Base-by-base conservation (phyloP, 2,329 filamentous ascomycete species). In the Pseudocercospora ulei region DNA sequence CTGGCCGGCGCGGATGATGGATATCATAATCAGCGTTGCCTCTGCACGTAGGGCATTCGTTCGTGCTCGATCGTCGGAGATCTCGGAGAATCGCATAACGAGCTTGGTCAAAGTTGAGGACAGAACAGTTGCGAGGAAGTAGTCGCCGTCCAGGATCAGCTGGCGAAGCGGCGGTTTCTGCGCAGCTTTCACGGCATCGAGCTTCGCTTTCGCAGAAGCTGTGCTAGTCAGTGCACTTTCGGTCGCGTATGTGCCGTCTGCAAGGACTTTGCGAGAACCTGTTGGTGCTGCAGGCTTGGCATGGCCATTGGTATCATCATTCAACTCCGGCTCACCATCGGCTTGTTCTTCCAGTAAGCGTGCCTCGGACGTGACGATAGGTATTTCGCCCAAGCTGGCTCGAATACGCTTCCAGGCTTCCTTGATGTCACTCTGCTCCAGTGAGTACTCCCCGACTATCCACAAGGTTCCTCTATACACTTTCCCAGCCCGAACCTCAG, bases 11-110 rank as follows among this genome's bases (percentile, higher is more conserved):
- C 90, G 86, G 51, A 98, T 85, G 52, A 98, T 92, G 3, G 90
- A 96, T 54, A 98, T 94, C 87, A 96, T 94, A 60, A 98, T 96
- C 37, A 98, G 73, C 90, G 98, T 98, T 28, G 90, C 90, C 64
- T 98, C 90, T 3, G 90, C 90, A 34, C 85, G 81, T 16, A 98
- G 73, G 18, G 88, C 87, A 55, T 98, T 98, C 18, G 88, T 96
- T 24, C 90, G 80, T 27, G 83, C 82, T 27, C 72, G 65, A 54
- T 95, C 88, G 14, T 80, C 69, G 1, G 88, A 95, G 44, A 96
- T 87, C 59, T 96, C 87, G 1, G 85, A 82, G 61, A 96, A 86
- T 37, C 90, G 82, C 86, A 98, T 94, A 35, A 98, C 90, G 38
- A 98, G 73, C 67, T 98, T 98, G 9, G 90, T 94, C 41, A 98